A percentile compares a stretch with the other conserved stretches of the same genome.
These are phyloP conservation scores for Stevia rebaudiana DNA, from an alignment of 140 eudicot genomes.

Conservation along the genomic window DNA sequence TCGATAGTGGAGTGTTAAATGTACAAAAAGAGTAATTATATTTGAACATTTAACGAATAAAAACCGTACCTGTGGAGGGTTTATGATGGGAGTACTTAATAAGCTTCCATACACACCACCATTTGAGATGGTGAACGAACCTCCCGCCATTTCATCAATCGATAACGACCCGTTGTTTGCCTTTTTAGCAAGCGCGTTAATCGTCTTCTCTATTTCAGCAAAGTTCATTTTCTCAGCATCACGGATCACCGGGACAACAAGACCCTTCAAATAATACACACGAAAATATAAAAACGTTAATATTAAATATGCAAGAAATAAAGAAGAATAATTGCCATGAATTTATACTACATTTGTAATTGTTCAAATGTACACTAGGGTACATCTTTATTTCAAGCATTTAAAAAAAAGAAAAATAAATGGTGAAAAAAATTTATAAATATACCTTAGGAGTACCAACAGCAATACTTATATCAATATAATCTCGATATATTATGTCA, in stretches of 20 bases:
- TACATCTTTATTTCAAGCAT: no score
- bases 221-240: slow-evolving; percentile 47
- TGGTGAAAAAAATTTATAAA: neutral
- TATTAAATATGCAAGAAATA: neutral
- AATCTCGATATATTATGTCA: slow-evolving; percentile 65
- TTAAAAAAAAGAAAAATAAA: neutral
- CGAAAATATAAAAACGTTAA: neutral
- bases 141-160: slow-evolving; percentile 53
- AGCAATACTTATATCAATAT: slow-evolving; percentile 64
- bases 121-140: slow-evolving; percentile 45
- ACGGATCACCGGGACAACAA: slow-evolving; percentile 48
- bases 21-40: neutral
- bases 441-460: slow-evolving; percentile 60
- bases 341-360: neutral
- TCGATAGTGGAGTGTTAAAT: neutral
- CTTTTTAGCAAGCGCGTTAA: slow-evolving; percentile 41
- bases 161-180: slow-evolving; percentile 38
- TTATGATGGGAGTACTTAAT: slow-evolving; percentile 45
- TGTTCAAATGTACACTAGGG: neutral
- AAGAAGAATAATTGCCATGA: neutral
- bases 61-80: slow-evolving; percentile 43
- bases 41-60: neutral
- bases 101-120: slow-evolving; percentile 55
- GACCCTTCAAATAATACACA: slow-evolving; percentile 26
- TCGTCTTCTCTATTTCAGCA: slow-evolving; percentile 44